Conservation (phyloP, 1,284 basidiomycete species). For the Cryptococcus sp. region DNA sequence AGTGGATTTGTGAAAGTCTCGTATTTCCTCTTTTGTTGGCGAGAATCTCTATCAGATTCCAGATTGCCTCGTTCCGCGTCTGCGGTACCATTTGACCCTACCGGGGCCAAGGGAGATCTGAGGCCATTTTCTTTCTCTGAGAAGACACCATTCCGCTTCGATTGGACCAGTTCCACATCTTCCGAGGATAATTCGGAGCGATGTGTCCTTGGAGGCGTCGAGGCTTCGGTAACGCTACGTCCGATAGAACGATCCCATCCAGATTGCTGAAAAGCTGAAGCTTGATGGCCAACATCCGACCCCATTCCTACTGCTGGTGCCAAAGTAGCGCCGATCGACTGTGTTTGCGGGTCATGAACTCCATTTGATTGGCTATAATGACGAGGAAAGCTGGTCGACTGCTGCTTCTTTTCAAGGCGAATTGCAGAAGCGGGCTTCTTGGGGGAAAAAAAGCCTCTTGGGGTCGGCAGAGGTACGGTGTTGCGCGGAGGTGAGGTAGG, state of each 20-base stretch:
- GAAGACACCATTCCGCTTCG: slow-evolving; percentile 2
- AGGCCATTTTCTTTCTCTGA: not conserved
- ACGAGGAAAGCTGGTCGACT: too few relatives aligned
- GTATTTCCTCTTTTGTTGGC: too few relatives aligned
- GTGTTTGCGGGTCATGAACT: too few relatives aligned
- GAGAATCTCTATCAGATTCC: too few relatives aligned
- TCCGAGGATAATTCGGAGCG: slow-evolving; percentile 26
- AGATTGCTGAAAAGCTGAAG: too few relatives aligned
- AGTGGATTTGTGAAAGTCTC: slow-evolving; percentile 23
- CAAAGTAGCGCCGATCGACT: too few relatives aligned
- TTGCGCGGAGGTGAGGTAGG: slow-evolving; percentile 31
- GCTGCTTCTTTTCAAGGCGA: slow-evolving; percentile 33
- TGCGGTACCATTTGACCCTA: too few relatives aligned
- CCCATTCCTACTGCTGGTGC: too few relatives aligned
- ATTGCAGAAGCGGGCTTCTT: slow-evolving; percentile 45
- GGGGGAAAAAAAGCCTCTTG: slow-evolving; percentile 42
- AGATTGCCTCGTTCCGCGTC: too few relatives aligned
- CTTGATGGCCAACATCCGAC: too few relatives aligned
- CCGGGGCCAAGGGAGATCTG: too few relatives aligned
- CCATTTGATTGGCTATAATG: too few relatives aligned
- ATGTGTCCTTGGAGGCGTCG: slow-evolving; percentile 20
- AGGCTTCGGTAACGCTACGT: slow-evolving; percentile 25
- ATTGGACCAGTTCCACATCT: slow-evolving; percentile 19
- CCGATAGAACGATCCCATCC: slow-evolving; percentile 15
- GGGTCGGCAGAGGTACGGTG: slow-evolving; percentile 38